Conservation (phyloP, 2,329 filamentous ascomycete species). For the Pseudogymnoascus sp. region DNA sequence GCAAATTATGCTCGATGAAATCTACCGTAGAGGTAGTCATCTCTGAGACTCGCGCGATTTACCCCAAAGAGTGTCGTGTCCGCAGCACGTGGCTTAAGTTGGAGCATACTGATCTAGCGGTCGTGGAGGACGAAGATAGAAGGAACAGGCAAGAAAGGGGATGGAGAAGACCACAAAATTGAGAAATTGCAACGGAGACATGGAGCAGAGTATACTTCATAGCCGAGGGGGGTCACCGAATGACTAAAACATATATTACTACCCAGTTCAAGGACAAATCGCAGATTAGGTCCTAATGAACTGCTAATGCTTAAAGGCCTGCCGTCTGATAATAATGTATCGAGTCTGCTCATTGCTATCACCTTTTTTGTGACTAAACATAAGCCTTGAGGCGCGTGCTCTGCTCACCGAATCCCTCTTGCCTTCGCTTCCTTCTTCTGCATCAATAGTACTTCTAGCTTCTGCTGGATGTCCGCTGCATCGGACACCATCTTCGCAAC, state of each 20-base stretch:
- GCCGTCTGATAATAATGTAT: background rate
- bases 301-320: background rate
- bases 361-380: background rate
- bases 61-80: no score
- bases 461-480: slow-evolving; percentile 22
- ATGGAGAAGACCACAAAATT: background rate
- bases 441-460: slow-evolving; percentile 20
- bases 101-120: no score
- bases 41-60: no score
- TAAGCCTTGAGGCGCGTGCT: background rate
- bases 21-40: no score
- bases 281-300: background rate
- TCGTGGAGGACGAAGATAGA: no score
- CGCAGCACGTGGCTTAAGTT: no score
- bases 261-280: background rate
- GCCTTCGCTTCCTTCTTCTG: slow-evolving; percentile 19
- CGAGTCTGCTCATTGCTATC: background rate
- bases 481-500: background rate
- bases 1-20: no score
- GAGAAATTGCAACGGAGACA: background rate
- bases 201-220: background rate
- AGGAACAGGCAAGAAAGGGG: no score
- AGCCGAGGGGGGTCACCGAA: background rate
- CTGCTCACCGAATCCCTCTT: background rate
- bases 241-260: background rate